Evolutionary conservation across 2,329 filamentous ascomycete genomes (phyloP).

Genomic region (Epicoccum sorghinum): DNA sequence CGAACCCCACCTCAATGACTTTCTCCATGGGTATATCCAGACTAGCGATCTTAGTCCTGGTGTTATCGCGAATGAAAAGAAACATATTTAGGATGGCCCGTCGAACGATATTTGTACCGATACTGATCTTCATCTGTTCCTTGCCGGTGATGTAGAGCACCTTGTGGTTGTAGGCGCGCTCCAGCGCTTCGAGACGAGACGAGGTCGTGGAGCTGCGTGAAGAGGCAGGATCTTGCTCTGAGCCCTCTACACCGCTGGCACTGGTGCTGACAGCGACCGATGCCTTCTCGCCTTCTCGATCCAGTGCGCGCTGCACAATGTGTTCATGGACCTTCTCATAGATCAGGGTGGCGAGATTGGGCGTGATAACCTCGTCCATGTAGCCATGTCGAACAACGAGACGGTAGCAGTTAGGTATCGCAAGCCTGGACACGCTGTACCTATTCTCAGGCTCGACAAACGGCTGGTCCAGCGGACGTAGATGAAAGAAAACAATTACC

Average conservation of each 20-base stretch:
- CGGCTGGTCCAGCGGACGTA: slow-evolving; percentile 67
- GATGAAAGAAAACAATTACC: slow-evolving; percentile 74
- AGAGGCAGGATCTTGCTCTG: slow-evolving; percentile 4
- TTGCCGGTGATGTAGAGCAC: slow-evolving; percentile 65
- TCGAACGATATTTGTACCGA: slow-evolving; percentile 51
- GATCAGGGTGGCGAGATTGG: slow-evolving; percentile 62
- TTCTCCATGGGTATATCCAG: slow-evolving; percentile 64
- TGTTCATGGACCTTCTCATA: slow-evolving; percentile 62
- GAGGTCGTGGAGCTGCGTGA: slow-evolving; percentile 31
- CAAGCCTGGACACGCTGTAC: slow-evolving; percentile 54
- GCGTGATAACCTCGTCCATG: slow-evolving; percentile 72
- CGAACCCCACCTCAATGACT: slow-evolving; percentile 71
- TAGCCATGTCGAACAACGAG: slow-evolving; percentile 75
- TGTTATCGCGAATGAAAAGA: slow-evolving; percentile 70
- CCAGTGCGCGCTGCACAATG: slow-evolving; percentile 37
- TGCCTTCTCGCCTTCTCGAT: slow-evolving; percentile 33
- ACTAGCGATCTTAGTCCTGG: slow-evolving; percentile 69
- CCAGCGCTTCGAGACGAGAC: slow-evolving; percentile 43
- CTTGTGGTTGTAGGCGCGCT: slow-evolving; percentile 54
- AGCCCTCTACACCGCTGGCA: slow-evolving; percentile 7
- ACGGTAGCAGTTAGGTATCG: slow-evolving; percentile 70
- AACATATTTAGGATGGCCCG: slow-evolving; percentile 61
- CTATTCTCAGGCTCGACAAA: slow-evolving; percentile 50
- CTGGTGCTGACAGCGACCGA: neutral
- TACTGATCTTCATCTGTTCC: slow-evolving; percentile 47